Evolutionary conservation across 176 grass and related monocot genomes (phyloP).

Genomic region (Phragmites australis): DNA sequence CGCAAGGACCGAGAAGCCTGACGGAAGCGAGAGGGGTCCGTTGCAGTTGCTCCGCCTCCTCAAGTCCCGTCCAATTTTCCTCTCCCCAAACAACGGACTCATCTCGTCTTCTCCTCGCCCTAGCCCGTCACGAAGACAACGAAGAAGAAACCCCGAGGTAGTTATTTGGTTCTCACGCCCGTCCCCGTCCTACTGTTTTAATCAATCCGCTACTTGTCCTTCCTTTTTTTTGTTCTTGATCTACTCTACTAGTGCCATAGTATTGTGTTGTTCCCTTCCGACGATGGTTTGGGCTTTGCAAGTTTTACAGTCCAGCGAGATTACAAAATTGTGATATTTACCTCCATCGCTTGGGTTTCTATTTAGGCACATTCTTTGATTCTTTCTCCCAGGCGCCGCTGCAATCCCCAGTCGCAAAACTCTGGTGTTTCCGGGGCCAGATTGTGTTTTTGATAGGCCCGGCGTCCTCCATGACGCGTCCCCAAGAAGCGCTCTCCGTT

Average conservation of each 20-base stretch:
- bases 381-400: neutral
- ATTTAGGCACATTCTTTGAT: constrained; percentile 13
- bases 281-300: neutral
- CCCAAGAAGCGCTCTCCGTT: neutral
- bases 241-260: neutral
- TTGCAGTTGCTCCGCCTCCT: constrained; percentile 27
- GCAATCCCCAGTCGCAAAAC: neutral
- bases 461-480: neutral
- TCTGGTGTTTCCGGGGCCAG: neutral
- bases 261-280: neutral
- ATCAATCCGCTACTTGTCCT: neutral
- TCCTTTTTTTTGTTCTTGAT: neutral
- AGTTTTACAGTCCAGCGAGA: neutral
- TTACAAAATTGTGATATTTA: neutral
- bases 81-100: neutral
- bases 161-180: neutral
- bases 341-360: neutral
- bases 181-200: neutral
- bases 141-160: neutral
- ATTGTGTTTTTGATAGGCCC: neutral
- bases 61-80: neutral
- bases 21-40: neutral
- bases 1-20: constrained; percentile 1
- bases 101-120: neutral
- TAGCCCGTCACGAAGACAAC: neutral